A percentile compares a stretch with the other conserved stretches of the same genome.
phyloP scores from a whole-genome alignment of 331 rosid species.

The Prunus yedoensis region DNA sequence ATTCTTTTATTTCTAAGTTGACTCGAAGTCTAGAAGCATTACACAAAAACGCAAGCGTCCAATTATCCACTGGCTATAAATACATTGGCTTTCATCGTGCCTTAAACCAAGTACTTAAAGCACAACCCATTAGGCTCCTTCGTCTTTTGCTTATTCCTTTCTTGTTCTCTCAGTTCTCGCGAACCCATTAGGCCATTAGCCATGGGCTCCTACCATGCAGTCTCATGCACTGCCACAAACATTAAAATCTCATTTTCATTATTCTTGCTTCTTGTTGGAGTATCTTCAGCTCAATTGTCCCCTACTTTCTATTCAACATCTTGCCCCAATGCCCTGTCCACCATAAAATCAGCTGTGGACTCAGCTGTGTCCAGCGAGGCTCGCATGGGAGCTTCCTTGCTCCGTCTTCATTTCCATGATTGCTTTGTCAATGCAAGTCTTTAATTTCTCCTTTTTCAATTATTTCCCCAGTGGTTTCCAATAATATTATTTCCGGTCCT shows the following conservation, averaged over 20 bases:
- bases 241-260: constrained; percentile 20
- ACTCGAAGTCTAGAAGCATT: background rate
- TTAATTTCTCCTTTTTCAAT: background rate
- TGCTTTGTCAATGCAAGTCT: constrained; percentile 81
- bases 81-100: background rate
- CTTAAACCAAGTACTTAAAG: background rate
- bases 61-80: background rate
- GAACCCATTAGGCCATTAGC: too few relatives aligned
- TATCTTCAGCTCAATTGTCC: constrained; percentile 59
- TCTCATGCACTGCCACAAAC: background rate
- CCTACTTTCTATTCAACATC: constrained; percentile 36
- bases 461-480: background rate
- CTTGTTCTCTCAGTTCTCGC: background rate
- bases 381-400: constrained; percentile 87
- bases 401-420: constrained; percentile 88
- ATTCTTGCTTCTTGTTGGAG: constrained; percentile 26
- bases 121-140: background rate
- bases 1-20: background rate
- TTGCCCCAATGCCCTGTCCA: constrained; percentile 54
- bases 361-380: constrained; percentile 51
- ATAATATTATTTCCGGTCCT: too few relatives aligned
- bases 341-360: constrained; percentile 36
- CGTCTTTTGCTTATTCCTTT: background rate
- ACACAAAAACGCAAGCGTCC: background rate
- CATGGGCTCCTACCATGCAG: background rate